phyloP scores from a whole-genome alignment of 495 filamentous ascomycete species.

The Jackrogersella minutella region DNA sequence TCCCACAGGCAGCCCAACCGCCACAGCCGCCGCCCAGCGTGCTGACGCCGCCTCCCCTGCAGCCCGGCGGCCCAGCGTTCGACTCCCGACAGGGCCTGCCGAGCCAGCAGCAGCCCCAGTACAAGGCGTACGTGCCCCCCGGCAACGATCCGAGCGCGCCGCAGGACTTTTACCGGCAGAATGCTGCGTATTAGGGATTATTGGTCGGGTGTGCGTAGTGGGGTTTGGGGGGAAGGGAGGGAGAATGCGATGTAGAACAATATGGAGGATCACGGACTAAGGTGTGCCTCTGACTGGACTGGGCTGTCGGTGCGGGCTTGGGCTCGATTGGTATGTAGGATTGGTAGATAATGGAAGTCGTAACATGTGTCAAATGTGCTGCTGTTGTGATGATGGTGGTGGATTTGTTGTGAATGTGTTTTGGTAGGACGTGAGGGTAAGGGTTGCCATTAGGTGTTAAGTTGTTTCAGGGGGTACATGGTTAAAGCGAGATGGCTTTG shows the following conservation, averaged over 20 bases:
- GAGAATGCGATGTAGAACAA: not conserved
- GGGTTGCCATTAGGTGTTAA: not conserved
- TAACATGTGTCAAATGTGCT: not conserved
- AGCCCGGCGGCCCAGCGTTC: slow-evolving; percentile 50
- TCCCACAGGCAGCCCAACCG: slow-evolving; percentile 53
- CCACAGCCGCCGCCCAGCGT: slow-evolving; percentile 54
- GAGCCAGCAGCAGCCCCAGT: slow-evolving; percentile 51
- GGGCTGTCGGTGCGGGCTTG: too few species aligned
- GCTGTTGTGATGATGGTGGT: not conserved
- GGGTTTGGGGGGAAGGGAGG: not conserved
- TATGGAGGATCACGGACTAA: too few species aligned
- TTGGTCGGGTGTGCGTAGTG: not conserved
- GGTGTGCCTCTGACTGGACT: too few species aligned
- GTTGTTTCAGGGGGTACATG: too few species aligned
- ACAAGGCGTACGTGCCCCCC: slow-evolving; percentile 52
- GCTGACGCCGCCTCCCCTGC: slow-evolving; percentile 52
- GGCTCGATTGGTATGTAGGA: not conserved
- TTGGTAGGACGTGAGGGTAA: not conserved
- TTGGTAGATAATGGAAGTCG: slow-evolving; percentile 15
- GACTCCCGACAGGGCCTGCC: slow-evolving; percentile 53
- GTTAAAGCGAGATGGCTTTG: too few species aligned
- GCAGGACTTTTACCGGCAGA: slow-evolving; percentile 50
- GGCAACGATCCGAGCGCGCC: slow-evolving; percentile 46
- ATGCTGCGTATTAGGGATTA: slow-evolving; percentile 37
- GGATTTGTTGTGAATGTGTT: not conserved